Conservation (phyloP, 768 basidiomycete species). For the Lentinula sp. region DNA sequence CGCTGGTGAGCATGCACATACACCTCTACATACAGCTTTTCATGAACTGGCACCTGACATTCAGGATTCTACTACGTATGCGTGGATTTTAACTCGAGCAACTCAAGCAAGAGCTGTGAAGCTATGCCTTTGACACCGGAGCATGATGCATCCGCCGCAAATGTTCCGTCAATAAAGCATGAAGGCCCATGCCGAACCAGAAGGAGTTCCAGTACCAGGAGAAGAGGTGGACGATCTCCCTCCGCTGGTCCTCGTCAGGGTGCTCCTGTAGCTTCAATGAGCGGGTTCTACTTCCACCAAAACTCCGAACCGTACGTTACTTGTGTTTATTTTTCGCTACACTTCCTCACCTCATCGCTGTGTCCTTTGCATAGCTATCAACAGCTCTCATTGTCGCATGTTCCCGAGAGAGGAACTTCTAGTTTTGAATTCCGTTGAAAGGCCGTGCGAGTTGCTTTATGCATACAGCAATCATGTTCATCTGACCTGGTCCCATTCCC, state of each 20-base stretch:
- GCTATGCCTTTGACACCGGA: conserved; percentile 26
- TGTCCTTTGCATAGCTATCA: conserved; percentile 58
- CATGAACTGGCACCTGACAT: neutral
- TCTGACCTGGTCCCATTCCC: neutral
- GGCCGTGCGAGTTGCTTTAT: conserved; percentile 6
- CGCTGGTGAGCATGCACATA: conserved; percentile 56
- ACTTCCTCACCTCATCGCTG: neutral
- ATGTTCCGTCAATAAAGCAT: conserved; percentile 26
- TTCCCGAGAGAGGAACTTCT: conserved; percentile 66
- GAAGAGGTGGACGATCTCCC: conserved; percentile 33
- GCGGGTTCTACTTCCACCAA: conserved; percentile 90
- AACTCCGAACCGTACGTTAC: conserved; percentile 84
- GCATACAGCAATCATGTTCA: neutral
- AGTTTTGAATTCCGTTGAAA: conserved; percentile 83
- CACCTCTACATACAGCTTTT: conserved; percentile 2
- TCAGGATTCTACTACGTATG: conserved; percentile 93
- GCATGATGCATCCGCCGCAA: conserved; percentile 8
- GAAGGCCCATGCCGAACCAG: conserved; percentile 29
- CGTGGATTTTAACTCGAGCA: conserved; percentile 80
- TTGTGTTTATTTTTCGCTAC: conserved; percentile 5
- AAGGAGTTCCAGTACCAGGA: conserved; percentile 43
- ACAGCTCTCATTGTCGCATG: conserved; percentile 76
- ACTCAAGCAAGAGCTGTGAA: conserved; percentile 27
- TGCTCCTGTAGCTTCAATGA: conserved; percentile 67
- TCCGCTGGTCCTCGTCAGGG: conserved; percentile 40